A percentile compares a stretch with the other conserved stretches of the same genome.
Conservation (phyloP, 495 filamentous ascomycete genomes). For the Aspergillus carlsbadensis region DNA sequence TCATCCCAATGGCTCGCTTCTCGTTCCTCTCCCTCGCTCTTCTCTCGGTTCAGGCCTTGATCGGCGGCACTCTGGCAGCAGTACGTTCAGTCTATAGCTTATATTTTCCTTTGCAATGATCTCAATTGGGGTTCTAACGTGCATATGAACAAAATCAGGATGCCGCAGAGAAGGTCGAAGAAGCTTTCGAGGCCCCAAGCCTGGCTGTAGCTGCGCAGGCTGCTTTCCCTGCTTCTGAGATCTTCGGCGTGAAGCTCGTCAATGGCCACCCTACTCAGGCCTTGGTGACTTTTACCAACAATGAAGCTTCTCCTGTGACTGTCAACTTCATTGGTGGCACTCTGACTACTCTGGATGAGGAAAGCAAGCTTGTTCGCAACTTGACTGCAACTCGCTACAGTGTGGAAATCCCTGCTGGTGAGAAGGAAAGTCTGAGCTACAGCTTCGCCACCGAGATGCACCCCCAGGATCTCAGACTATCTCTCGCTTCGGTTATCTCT, state of each 20-base stretch:
- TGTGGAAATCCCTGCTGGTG: slow-evolving; percentile 73
- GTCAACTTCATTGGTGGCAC: slow-evolving; percentile 77
- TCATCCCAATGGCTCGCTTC: slow-evolving; percentile 66
- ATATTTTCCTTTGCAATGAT: slow-evolving; percentile 8
- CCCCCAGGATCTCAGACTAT: slow-evolving; percentile 82
- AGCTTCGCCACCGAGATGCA: slow-evolving; percentile 88
- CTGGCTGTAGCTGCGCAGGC: slow-evolving; percentile 74
- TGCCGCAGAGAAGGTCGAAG: slow-evolving; percentile 46
- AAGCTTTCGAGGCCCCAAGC: slow-evolving; percentile 49
- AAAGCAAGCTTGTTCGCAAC: slow-evolving; percentile 71
- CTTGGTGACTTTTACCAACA: slow-evolving; percentile 77
- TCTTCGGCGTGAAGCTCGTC: slow-evolving; percentile 94
- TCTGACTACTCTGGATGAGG: slow-evolving; percentile 61
- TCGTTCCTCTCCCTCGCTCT: slow-evolving; percentile 69
- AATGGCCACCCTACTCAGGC: slow-evolving; percentile 88
- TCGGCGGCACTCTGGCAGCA: slow-evolving; percentile 58
- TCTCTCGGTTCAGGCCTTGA: slow-evolving; percentile 65
- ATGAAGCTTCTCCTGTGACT: slow-evolving; percentile 72
- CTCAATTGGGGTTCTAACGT: slow-evolving; percentile 30
- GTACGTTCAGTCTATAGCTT: slow-evolving; percentile 47
- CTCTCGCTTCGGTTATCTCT: slow-evolving; percentile 70
- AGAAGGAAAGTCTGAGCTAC: slow-evolving; percentile 74
- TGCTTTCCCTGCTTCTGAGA: slow-evolving; percentile 81
- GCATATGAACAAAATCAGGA: slow-evolving; percentile 27
- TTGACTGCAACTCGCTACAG: slow-evolving; percentile 74